Evolutionary conservation across 805 yeast genomes (phyloP).

Genomic region (Kurtzmaniella cleridarum): DNA sequence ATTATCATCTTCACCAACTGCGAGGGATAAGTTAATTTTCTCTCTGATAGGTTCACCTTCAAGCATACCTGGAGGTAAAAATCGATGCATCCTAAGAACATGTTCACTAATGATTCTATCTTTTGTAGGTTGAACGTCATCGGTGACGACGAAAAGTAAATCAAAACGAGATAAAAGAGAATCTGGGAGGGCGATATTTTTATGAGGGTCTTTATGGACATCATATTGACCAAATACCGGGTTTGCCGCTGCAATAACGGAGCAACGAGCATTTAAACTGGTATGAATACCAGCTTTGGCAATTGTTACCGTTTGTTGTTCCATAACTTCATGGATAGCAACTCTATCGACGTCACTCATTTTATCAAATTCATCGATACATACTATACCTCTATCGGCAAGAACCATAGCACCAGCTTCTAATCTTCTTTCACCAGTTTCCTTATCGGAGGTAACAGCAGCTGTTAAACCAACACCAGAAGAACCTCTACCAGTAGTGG

Average conservation of each 20-base stretch:
- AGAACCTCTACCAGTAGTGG: constrained; percentile 99
- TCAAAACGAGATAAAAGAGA: constrained; percentile 95
- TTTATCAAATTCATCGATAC: constrained; percentile 98
- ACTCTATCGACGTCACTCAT: constrained; percentile 97
- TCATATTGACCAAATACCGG: constrained; percentile 97
- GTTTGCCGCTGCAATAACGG: constrained; percentile 96
- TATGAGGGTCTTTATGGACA: constrained; percentile 91
- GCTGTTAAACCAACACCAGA: constrained; percentile 99
- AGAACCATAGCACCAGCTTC: constrained; percentile 99
- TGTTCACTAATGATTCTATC: constrained; percentile 91
- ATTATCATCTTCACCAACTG: constrained; percentile 68
- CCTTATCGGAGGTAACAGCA: constrained; percentile 93
- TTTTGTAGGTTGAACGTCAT: constrained; percentile 78
- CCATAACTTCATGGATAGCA: constrained; percentile 99
- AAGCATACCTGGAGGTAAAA: constrained; percentile 75
- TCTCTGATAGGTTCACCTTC: constrained; percentile 96
- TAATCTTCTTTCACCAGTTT: constrained; percentile 91
- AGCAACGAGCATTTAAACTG: constrained; percentile 91
- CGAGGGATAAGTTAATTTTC: constrained; percentile 58
- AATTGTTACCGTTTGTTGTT: constrained; percentile 96
- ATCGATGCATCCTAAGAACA: constrained; percentile 90
- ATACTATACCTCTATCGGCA: constrained; percentile 95
- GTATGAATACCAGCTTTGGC: constrained; percentile 98
- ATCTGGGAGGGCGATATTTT: constrained; percentile 94
- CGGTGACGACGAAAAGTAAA: constrained; percentile 90